phyloP scores from a whole-genome alignment of 2,329 filamentous ascomycete species.

The Ophiostoma triangulosporum region DNA sequence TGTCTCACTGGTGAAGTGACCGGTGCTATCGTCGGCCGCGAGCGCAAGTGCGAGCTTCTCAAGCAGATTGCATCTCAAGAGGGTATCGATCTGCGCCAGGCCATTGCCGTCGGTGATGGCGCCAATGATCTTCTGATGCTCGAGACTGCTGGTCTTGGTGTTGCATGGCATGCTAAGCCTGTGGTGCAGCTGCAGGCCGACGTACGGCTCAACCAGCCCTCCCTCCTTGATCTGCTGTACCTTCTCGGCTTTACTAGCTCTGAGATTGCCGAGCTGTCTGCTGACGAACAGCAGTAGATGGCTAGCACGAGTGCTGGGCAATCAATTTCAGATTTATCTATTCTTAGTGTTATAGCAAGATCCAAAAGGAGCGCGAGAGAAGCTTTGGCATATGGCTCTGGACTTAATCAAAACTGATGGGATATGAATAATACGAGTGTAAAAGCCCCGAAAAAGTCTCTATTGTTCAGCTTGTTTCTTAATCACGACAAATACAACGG shows the following conservation, averaged over 20 bases:
- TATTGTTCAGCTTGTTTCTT: too few relatives aligned
- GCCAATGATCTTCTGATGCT: slow-evolving; percentile 78
- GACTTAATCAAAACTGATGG: too few relatives aligned
- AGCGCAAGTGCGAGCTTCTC: slow-evolving; percentile 60
- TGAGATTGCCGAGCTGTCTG: slow-evolving; percentile 33
- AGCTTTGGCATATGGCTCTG: too few relatives aligned
- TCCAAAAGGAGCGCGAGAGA: too few relatives aligned
- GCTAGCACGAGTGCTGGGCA: not conserved
- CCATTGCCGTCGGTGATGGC: slow-evolving; percentile 66
- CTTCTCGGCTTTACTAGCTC: slow-evolving; percentile 58
- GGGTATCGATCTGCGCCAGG: slow-evolving; percentile 49
- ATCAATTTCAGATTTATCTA: not conserved
- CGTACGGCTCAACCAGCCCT: slow-evolving; percentile 56
- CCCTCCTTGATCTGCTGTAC: slow-evolving; percentile 57
- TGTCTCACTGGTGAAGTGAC: slow-evolving; percentile 59
- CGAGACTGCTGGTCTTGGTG: slow-evolving; percentile 57
- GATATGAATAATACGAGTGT: too few relatives aligned
- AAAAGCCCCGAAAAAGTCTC: too few relatives aligned
- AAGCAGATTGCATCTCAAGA: slow-evolving; percentile 57
- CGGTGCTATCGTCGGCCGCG: slow-evolving; percentile 60
- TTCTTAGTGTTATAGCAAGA: not conserved
- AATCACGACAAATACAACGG: too few relatives aligned
- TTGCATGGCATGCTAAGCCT: slow-evolving; percentile 77
- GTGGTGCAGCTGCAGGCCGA: slow-evolving; percentile 66
- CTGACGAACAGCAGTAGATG: not conserved